Evolutionary conservation across 805 yeast genomes (phyloP).

Genomic region (Cyberlindnera misumaiensis): DNA sequence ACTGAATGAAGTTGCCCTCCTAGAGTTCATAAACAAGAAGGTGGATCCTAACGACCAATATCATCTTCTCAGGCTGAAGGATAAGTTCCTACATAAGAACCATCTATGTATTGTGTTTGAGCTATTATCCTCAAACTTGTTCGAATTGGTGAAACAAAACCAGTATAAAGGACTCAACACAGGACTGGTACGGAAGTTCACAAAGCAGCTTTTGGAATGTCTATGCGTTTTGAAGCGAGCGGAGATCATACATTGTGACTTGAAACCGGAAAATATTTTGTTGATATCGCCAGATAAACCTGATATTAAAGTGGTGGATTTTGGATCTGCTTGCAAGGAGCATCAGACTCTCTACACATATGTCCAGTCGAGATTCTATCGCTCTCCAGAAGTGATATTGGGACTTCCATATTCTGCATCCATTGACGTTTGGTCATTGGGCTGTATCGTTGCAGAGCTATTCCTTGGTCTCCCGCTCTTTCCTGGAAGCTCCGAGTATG

Average conservation of each 20-base stretch:
- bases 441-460: slow-evolving; percentile 86
- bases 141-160: slow-evolving; percentile 87
- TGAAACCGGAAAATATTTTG: slow-evolving; percentile 92
- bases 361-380: slow-evolving; percentile 85
- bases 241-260: slow-evolving; percentile 89
- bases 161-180: slow-evolving; percentile 87
- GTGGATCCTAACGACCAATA: slow-evolving; percentile 66
- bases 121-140: slow-evolving; percentile 76
- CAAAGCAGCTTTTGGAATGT: slow-evolving; percentile 77
- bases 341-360: slow-evolving; percentile 84
- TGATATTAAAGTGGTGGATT: slow-evolving; percentile 87
- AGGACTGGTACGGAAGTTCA: slow-evolving; percentile 67
- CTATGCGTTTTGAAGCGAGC: slow-evolving; percentile 73
- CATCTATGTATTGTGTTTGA: slow-evolving; percentile 94
- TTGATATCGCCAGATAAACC: slow-evolving; percentile 60
- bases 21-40: slow-evolving; percentile 72
- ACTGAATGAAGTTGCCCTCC: slow-evolving; percentile 78
- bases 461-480: slow-evolving; percentile 88
- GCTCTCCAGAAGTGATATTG: slow-evolving; percentile 90
- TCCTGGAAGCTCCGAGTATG: slow-evolving; percentile 92
- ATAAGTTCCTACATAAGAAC: slow-evolving; percentile 85
- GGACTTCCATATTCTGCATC: slow-evolving; percentile 91
- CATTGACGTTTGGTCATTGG: slow-evolving; percentile 97
- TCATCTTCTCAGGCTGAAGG: slow-evolving; percentile 71
- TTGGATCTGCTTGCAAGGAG: slow-evolving; percentile 93